Percentiles rank a stretch among this genome's conserved stretches.
These are phyloP conservation scores for Chlamydomonas urium DNA, from an alignment of 139 green algal species.

Conservation along the genomic window DNA sequence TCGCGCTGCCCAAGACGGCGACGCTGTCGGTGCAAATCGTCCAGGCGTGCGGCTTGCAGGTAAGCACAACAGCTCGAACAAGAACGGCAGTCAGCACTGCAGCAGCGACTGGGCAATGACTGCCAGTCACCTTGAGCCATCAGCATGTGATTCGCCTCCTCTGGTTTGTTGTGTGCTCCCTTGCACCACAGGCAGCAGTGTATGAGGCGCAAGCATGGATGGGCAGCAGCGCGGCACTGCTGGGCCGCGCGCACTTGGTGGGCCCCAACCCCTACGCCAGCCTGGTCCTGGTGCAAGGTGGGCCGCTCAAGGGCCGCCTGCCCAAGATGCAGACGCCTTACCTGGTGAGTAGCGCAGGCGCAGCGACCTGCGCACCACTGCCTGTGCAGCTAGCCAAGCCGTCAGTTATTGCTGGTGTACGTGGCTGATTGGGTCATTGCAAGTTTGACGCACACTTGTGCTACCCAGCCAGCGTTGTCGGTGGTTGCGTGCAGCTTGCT, in stretches of 20 bases:
- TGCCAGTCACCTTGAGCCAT: too few relatives aligned
- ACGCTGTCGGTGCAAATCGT: conserved; percentile 40
- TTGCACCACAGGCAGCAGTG: conserved; percentile 32
- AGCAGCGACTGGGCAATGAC: too few relatives aligned
- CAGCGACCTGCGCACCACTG: not conserved
- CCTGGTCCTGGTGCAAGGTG: conserved; percentile 16
- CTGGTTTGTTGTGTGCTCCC: conserved; percentile 1
- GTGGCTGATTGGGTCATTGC: too few relatives aligned
- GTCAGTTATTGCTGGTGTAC: too few relatives aligned
- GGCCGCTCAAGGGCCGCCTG: conserved; percentile 9
- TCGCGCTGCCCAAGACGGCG: conserved; percentile 5
- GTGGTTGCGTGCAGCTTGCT: too few relatives aligned
- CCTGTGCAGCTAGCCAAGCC: too few relatives aligned
- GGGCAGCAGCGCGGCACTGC: conserved; percentile 18
- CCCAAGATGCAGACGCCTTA: conserved; percentile 44
- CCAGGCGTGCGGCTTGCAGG: conserved; percentile 40
- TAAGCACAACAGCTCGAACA: not conserved
- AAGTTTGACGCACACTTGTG: too few relatives aligned
- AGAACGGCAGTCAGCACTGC: not conserved
- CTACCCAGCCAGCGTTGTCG: too few relatives aligned
- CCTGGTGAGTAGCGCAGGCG: conserved; percentile 23
- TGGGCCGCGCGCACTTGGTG: conserved; percentile 33
- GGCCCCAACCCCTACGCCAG: conserved; percentile 50
- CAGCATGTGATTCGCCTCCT: too few relatives aligned
- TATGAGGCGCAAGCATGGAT: conserved; percentile 40